A percentile compares a stretch with the other conserved stretches of the same genome.
These are phyloP conservation scores for Wickerhamiella bombiphila DNA, from an alignment of 805 yeast species.

Conservation along the genomic window DNA sequence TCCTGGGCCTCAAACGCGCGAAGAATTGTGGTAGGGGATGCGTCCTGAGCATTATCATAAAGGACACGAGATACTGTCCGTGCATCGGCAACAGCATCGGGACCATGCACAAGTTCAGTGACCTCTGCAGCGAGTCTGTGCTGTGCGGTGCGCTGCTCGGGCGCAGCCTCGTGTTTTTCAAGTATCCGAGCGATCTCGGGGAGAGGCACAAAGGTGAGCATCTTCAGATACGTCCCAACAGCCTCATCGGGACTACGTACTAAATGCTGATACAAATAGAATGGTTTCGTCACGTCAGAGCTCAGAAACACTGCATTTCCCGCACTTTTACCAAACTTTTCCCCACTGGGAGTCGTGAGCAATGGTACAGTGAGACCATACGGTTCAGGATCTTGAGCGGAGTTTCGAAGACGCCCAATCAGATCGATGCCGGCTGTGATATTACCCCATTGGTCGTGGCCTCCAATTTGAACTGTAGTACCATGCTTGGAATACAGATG, in stretches of 20 bases:
- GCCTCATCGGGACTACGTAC: conserved; percentile 53
- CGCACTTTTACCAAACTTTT: conserved; percentile 91
- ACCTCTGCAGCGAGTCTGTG: conserved; percentile 66
- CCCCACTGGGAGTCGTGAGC: conserved; percentile 76
- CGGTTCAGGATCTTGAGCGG: conserved; percentile 21
- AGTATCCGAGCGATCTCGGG: conserved; percentile 41
- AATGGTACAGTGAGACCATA: conserved; percentile 84
- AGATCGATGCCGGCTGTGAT: conserved; percentile 91
- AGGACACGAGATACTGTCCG: conserved; percentile 51
- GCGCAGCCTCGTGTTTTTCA: conserved; percentile 37
- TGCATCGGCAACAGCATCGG: conserved; percentile 56
- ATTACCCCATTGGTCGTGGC: conserved; percentile 97
- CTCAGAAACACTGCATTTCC: conserved; percentile 92
- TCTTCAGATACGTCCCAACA: conserved; percentile 50
- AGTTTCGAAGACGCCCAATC: conserved; percentile 42
- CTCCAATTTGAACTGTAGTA: conserved; percentile 74
- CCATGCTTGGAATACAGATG: conserved; percentile 46
- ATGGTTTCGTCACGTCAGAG: conserved; percentile 58
- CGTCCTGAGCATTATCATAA: conserved; percentile 45
- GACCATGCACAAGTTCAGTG: conserved; percentile 77
- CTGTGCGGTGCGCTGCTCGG: conserved; percentile 62
- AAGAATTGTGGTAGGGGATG: conserved; percentile 31
- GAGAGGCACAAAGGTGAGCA: conserved; percentile 66
- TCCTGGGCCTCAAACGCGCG: conserved; percentile 45
- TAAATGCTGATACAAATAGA: conserved; percentile 73